These are phyloP conservation scores for Oidiodendron maius DNA, from an alignment of 495 filamentous ascomycete species.

Conservation along the genomic window DNA sequence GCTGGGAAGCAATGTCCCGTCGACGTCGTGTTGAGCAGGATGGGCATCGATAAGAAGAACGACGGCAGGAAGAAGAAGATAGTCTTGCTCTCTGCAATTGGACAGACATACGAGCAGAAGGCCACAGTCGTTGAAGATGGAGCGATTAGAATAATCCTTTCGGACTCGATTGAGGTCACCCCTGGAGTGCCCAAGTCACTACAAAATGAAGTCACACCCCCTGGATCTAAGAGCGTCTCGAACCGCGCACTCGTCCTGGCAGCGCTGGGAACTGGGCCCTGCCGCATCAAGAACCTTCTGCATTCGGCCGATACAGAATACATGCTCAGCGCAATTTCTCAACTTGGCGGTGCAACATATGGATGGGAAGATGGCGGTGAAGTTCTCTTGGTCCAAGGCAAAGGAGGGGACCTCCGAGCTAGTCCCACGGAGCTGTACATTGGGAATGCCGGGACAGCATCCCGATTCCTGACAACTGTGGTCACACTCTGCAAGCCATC, in stretches of 20 bases:
- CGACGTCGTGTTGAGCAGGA: constrained; percentile 79
- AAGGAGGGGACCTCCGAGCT: constrained; percentile 77
- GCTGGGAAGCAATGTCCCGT: constrained; percentile 89
- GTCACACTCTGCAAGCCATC: constrained; percentile 71
- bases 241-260: constrained; percentile 92
- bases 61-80: constrained; percentile 93
- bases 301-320: constrained; percentile 97
- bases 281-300: constrained; percentile 82
- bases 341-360: constrained; percentile 84
- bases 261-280: constrained; percentile 81
- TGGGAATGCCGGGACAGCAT: constrained; percentile 94
- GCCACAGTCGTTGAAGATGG: constrained; percentile 84
- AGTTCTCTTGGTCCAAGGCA: constrained; percentile 83
- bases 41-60: constrained; percentile 99
- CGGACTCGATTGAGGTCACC: constrained; percentile 67
- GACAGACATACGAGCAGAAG: constrained; percentile 75
- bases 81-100: constrained; percentile 89
- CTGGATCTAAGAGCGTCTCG: constrained; percentile 96
- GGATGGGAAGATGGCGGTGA: constrained; percentile 91
- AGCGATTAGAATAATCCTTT: constrained; percentile 78
- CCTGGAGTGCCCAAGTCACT: constrained; percentile 59
- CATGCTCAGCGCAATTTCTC: constrained; percentile 85
- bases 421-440: constrained; percentile 76
- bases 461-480: constrained; percentile 90
- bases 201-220: constrained; percentile 73